Evolutionary conservation across 805 yeast genomes (phyloP), one percentile per base, ranked within the genome.

Genomic region (Kregervanrija delftensis): DNA sequence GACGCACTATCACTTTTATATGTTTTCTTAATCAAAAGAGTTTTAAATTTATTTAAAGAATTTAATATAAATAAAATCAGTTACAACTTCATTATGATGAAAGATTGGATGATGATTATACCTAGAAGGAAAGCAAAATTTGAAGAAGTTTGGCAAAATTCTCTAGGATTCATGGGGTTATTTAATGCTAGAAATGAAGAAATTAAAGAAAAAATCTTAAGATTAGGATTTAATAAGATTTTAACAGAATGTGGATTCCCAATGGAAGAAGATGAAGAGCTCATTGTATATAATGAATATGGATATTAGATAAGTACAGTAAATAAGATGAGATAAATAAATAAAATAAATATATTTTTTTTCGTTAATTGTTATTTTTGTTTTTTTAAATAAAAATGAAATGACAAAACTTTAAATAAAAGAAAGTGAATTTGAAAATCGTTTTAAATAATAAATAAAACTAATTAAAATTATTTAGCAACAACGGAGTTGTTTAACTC

Each of bases 51-150:
- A 12, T 72, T 79, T 58, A 79, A 79, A 59, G 83, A 82, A 47
- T 55, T 64, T 42, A 69, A 63, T 5, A 55, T 65, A 12, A 52
- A 57, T n/a, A 68, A 69, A 37, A 67, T 81, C 41, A 83, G 91
- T 34, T 91, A 86, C 63, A 91, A 91, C 59, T 79, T 90, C 33
- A 66, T 88, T 37, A 77, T 91, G 74, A 88, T 95, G 40, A 79
- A 79, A 40, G 74, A 79, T 43, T 91, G 93, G 86, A 77, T 91
- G 66, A 77, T 89, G 77, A 62, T 86, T 16, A 82, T 89, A n/a
- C 98, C 99, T 13, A 76, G 97, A 56, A 68, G 83, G 2, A 56
- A 60, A 13, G 81, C 83, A 1, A 68, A 65, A 41, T 80, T 71
- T 55, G 71, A 73, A 37, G 68, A 68, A 8, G 64, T 81, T 30